Base-by-base conservation (phyloP, 768 basidiomycete species). In the Xerocomellus intermedius region DNA sequence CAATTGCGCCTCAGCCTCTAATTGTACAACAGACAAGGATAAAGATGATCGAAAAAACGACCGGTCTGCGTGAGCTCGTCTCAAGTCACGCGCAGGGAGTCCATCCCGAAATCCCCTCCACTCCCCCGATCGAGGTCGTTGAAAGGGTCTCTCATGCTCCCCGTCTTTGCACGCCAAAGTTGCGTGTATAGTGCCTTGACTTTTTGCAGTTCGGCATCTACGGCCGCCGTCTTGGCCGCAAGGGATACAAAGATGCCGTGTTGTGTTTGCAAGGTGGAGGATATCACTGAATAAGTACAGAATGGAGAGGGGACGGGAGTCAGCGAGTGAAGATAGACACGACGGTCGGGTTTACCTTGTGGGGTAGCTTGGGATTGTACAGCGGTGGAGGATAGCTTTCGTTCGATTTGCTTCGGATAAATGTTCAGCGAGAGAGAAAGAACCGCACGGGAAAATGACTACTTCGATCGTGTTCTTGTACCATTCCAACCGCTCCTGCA, bases 391-490 rank as follows among this genome's bases (percentile, higher is more conserved):
- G 86, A 82, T 7, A 92, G 74, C 67, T 89, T 91, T 50, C 89
- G 81, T 71, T 93, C 91, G 60, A 94, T 91, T 86, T 69, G 65
- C 63, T 69, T 48, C 12, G 12, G 26, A 42, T 26, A n/a, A 17
- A 22, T 7, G 22, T 42, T 66, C 1, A 59, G 42, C 21, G 17
- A 14, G 22, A 30, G 16, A n/a, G 17, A 5, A 17, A 33, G 7
- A n/a, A 48, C n/a, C 1, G 17, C 1, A 14, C 13, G 17, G 37
- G 28, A 43, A 39, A 37, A 41, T 13, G 60, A 72, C 49, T 55
- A 87, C 91, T 76, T 93, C 89, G 51, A 91, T 87, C 24, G 89
- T 91, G 21, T 80, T 75, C 62, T 89, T 89, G 71, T 89, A 92
- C 84, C 89, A 91, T 38, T 79, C 77, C 49, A 92, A 69, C 33